Conservation (phyloP, 2,329 filamentous ascomycete species). For the Didymella lethalis region DNA sequence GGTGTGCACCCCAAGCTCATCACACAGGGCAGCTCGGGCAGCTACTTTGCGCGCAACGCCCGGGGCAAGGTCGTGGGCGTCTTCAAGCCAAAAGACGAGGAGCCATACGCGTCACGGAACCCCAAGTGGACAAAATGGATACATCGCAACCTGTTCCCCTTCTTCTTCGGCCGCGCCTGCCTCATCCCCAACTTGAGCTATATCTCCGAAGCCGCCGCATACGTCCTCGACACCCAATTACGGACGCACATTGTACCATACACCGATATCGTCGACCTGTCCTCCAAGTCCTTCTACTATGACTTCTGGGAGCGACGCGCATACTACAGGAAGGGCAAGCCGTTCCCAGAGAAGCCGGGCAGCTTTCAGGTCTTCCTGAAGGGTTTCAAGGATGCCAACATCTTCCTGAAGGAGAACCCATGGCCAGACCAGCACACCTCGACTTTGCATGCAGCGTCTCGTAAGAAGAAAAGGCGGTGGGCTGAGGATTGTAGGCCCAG, state of each 20-base stretch:
- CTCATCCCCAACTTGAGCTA: constrained; percentile 98
- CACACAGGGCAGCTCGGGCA: constrained; percentile 94
- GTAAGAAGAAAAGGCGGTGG: constrained; percentile 73
- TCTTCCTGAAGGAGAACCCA: constrained; percentile 92
- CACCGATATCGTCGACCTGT: constrained; percentile 91
- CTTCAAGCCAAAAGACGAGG: constrained; percentile 99
- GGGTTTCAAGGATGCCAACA: constrained; percentile 95
- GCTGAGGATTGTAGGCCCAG: constrained; percentile 81
- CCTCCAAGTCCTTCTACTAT: constrained; percentile 97
- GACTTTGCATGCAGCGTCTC: constrained; percentile 73
- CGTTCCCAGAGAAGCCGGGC: constrained; percentile 86
- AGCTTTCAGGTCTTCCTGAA: constrained; percentile 98
- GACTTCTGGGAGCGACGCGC: constrained; percentile 95
- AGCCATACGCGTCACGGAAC: constrained; percentile 95
- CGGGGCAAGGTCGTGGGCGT: constrained; percentile 96
- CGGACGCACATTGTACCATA: constrained; percentile 94
- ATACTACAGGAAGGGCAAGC: constrained; percentile 85
- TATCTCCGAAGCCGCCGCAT: constrained; percentile 95
- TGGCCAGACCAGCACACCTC: constrained; percentile 88
- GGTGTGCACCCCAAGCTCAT: constrained; percentile 96
- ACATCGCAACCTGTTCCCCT: constrained; percentile 95
- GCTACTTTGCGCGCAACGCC: constrained; percentile 92
- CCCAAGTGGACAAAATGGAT: constrained; percentile 99
- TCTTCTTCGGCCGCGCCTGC: constrained; percentile 93
- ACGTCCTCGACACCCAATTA: constrained; percentile 89